Evolutionary conservation across 2,329 filamentous ascomycete genomes (phyloP).

Genomic region (Ophiosphaerella narmari): DNA sequence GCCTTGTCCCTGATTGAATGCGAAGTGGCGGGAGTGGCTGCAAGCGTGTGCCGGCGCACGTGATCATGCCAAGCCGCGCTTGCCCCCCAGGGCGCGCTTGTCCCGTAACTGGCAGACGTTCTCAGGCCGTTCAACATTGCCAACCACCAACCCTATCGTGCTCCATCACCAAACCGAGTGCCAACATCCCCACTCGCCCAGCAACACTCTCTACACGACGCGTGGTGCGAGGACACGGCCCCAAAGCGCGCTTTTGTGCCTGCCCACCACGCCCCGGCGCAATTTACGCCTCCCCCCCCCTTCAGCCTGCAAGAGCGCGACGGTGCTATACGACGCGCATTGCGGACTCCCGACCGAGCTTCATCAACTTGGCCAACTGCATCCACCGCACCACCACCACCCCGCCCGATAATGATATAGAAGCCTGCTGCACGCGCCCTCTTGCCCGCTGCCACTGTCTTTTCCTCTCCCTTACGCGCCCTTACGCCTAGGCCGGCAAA

Average conservation of each 20-base stretch:
- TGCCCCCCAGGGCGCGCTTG: neutral
- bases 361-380: conserved; percentile 43
- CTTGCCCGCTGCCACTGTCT: conserved; percentile 27
- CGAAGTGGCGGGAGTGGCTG: too few relatives aligned
- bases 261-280: conserved; percentile 24
- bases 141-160: conserved; percentile 27
- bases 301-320: conserved; percentile 39
- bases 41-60: neutral
- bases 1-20: neutral
- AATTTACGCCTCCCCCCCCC: conserved; percentile 32
- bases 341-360: conserved; percentile 33
- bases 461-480: conserved; percentile 30
- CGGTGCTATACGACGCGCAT: conserved; percentile 20
- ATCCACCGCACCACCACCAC: conserved; percentile 36
- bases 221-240: conserved; percentile 31
- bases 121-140: conserved; percentile 24
- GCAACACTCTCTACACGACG: conserved; percentile 44
- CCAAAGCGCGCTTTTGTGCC: conserved; percentile 35
- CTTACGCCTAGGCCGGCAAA: conserved; percentile 7
- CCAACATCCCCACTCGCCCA: conserved; percentile 42
- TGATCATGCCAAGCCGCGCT: conserved; percentile 15
- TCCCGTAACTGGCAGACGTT: neutral
- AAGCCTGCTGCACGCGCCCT: conserved; percentile 28
- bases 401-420: conserved; percentile 44
- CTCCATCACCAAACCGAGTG: conserved; percentile 36